Percentiles rank a stretch among this genome's conserved stretches.
phyloP scores from a whole-genome alignment of 2,329 filamentous ascomycete genomes.

The Apiospora rasikravindrae region DNA sequence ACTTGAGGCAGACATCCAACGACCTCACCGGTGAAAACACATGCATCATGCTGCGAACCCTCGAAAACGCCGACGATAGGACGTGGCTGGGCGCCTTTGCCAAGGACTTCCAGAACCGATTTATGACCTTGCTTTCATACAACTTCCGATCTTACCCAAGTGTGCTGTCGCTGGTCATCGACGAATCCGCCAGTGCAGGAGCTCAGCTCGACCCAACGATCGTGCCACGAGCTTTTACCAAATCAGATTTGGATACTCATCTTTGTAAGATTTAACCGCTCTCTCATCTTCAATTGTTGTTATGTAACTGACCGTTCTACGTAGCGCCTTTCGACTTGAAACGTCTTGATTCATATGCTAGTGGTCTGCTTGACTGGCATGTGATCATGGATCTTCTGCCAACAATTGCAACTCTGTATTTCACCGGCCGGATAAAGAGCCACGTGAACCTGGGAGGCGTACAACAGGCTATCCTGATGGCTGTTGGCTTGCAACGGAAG shows the following conservation, averaged over 20 bases:
- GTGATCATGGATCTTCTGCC: constrained; percentile 94
- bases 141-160: constrained; percentile 86
- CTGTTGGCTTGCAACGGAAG: constrained; percentile 89
- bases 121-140: constrained; percentile 87
- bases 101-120: constrained; percentile 93
- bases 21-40: constrained; percentile 97
- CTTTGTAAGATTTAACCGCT: constrained; percentile 52
- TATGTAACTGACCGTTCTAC: background rate
- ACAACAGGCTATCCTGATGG: constrained; percentile 87
- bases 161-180: constrained; percentile 81
- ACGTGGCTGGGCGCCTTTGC: constrained; percentile 91
- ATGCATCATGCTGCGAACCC: constrained; percentile 91
- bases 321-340: constrained; percentile 86
- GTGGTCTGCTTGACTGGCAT: constrained; percentile 97
- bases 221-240: constrained; percentile 64
- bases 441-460: constrained; percentile 77
- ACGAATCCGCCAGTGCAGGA: constrained; percentile 80
- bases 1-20: constrained; percentile 92
- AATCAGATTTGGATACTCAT: constrained; percentile 74
- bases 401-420: constrained; percentile 81
- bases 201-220: constrained; percentile 68
- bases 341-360: constrained; percentile 91
- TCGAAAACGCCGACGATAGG: constrained; percentile 70
- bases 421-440: constrained; percentile 73
- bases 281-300: background rate